phyloP scores from a whole-genome alignment of 345 rosid species.

The Acer campestre region DNA sequence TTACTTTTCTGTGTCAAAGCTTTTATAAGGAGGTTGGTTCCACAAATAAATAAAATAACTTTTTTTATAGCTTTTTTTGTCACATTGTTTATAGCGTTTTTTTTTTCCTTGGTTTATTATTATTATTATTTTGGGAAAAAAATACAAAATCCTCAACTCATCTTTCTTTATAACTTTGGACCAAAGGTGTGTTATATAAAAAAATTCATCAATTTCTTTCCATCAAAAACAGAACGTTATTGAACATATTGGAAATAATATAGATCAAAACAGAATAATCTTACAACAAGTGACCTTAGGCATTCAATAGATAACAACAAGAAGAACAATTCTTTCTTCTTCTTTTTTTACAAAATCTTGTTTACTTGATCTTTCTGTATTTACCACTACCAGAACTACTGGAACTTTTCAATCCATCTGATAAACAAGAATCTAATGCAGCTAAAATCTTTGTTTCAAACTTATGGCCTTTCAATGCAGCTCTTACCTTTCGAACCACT shows the following conservation, averaged over 20 bases:
- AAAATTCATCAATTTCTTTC: no score
- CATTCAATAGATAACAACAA: conserved; percentile 7
- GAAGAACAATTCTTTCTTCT: neutral
- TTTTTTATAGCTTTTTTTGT: no score
- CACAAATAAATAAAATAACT: no score
- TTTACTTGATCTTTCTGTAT: conserved; percentile 22
- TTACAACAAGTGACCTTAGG: neutral
- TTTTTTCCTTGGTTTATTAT: no score
- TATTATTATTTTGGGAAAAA: no score
- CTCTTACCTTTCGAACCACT: conserved; percentile 29
- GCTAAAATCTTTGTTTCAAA: conserved; percentile 21
- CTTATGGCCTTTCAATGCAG: conserved; percentile 27
- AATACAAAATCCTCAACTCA: no score
- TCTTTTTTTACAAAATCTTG: neutral
- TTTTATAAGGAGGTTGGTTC: no score
- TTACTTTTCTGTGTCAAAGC: no score
- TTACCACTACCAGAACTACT: conserved; percentile 23
- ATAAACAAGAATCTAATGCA: conserved; percentile 23
- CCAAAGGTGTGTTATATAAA: no score
- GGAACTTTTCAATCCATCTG: conserved; percentile 20
- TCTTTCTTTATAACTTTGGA: no score
- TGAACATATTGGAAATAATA: neutral
- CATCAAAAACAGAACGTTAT: neutral
- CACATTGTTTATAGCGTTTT: no score
- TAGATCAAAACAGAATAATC: neutral